A percentile compares a stretch with the other conserved stretches of the same genome.
These are phyloP conservation scores for Filosporella fistucella DNA, from an alignment of 495 filamentous ascomycete genomes.

Conservation along the genomic window DNA sequence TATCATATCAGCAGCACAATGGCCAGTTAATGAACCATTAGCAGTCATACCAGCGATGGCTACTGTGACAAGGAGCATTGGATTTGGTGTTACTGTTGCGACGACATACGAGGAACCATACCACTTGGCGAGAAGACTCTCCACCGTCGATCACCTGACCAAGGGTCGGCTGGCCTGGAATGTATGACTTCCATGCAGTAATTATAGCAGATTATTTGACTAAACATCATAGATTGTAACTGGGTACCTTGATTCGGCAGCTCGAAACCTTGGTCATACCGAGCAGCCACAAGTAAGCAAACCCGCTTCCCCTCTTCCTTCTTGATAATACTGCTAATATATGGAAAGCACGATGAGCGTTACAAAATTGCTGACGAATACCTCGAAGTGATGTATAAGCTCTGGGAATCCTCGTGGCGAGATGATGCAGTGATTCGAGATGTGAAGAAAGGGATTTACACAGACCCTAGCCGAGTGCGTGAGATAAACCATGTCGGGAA, in stretches of 20 bases:
- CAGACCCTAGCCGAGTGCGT: constrained; percentile 51
- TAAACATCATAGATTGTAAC: too few species aligned
- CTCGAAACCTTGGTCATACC: too few species aligned
- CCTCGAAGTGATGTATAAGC: constrained; percentile 63
- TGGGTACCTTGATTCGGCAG: too few species aligned
- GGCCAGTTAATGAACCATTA: not conserved
- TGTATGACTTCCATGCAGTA: too few species aligned
- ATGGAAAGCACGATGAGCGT: constrained; percentile 67
- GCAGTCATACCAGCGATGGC: constrained; percentile 10
- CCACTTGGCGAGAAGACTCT: constrained; percentile 42
- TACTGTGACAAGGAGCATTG: constrained; percentile 26
- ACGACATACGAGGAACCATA: constrained; percentile 46
- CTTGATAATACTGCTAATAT: too few species aligned
- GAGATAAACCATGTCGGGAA: constrained; percentile 62
- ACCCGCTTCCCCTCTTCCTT: too few species aligned
- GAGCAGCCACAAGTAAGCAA: too few species aligned
- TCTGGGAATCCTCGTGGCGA: constrained; percentile 65
- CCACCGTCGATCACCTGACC: constrained; percentile 49
- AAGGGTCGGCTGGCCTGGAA: constrained; percentile 51
- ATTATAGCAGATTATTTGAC: too few species aligned
- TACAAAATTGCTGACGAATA: constrained; percentile 67
- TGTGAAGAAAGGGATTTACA: constrained; percentile 45
- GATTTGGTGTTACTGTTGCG: constrained; percentile 40
- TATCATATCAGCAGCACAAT: too few species aligned
- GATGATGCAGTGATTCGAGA: constrained; percentile 55